These are phyloP conservation scores for Sordariomycetes sp. DNA, from an alignment of 2,329 filamentous ascomycete species.

Conservation along the genomic window DNA sequence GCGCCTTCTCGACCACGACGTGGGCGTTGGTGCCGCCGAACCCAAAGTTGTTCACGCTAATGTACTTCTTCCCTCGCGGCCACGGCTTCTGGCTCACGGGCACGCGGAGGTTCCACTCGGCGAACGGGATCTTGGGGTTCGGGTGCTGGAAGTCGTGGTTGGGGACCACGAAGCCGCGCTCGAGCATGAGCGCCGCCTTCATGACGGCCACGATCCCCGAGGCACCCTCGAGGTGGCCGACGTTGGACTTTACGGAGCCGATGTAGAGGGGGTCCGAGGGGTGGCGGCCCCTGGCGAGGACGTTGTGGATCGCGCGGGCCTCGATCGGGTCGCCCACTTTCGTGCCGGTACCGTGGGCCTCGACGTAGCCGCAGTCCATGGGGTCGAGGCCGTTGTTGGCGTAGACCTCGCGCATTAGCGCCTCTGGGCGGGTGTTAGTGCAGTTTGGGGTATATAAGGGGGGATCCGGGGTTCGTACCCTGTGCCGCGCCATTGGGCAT, in stretches of 20 bases:
- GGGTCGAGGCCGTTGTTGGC: slow-evolving; percentile 15
- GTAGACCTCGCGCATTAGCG: slow-evolving; percentile 26
- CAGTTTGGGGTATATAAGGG: background rate
- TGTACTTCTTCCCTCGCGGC: slow-evolving; percentile 35
- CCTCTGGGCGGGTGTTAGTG: slow-evolving; percentile 6
- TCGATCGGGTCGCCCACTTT: slow-evolving; percentile 46
- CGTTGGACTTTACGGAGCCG: slow-evolving; percentile 38
- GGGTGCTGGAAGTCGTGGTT: slow-evolving; percentile 38
- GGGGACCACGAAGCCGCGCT: slow-evolving; percentile 36
- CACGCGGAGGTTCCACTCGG: slow-evolving; percentile 38
- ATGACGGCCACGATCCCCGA: slow-evolving; percentile 40
- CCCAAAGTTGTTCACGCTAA: slow-evolving; percentile 39
- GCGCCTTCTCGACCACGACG: slow-evolving; percentile 25
- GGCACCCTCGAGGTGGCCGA: slow-evolving; percentile 40
- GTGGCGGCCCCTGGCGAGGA: slow-evolving; percentile 27
- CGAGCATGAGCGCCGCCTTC: slow-evolving; percentile 39
- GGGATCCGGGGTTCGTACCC: background rate
- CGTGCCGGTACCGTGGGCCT: slow-evolving; percentile 48
- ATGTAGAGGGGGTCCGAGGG: slow-evolving; percentile 30
- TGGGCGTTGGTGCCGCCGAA: slow-evolving; percentile 35
- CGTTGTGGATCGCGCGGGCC: slow-evolving; percentile 32
- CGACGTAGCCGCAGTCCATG: slow-evolving; percentile 22
- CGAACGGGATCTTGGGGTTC: slow-evolving; percentile 36
- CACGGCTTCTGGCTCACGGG: slow-evolving; percentile 31
- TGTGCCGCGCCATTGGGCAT: slow-evolving; percentile 42